Evolutionary conservation across 148 eudicot genomes (phyloP), one percentile per base, ranked within the genome.

Genomic region (Diospyros kaki): DNA sequence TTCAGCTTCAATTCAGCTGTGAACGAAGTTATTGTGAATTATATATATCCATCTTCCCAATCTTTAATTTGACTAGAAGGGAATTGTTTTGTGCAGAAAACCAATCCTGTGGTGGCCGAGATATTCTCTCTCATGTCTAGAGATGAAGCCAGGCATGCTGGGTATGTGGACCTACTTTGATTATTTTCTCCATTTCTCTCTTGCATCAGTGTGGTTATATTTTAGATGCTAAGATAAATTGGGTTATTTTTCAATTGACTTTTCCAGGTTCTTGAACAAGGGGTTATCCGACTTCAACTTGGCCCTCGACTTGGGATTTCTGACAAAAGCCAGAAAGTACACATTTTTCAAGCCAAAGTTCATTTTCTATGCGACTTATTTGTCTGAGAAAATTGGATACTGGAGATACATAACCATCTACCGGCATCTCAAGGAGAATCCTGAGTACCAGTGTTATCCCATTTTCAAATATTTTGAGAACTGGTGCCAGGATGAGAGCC

Each of bases 71-170:
- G 50, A 69, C 53, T 78, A 39, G 28, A 66, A 55, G 17, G 65
- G 41, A 6, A n/a, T n/a, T 60, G 55, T 14, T 79, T 58, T 62
- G 39, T 83, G 88, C 97, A 95, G 98, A 95, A 92, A 95, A 95
- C 98, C 73, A 92, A 95, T 75, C 97, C 96, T 52, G 91, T 95
- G 74, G 98, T 95, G 13, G 98, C 98, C 40, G 98, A 95, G 87
- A 92, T 95, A 73, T 95, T 95, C 88, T 95, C 98, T n/a, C 98
- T 95, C 66, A 95, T 95, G 98, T 95, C 98, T 4, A 84, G 98
- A 73, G 97, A 95, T 79, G 97, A 95, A 86, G 98, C 98, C 70
- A 90, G 97, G 73, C 98, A 92, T 83, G 98, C 98, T 63, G 98
- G 97, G 98, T 95, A 89, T 72, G 92, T 68, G 64, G 41, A 59